Evolutionary conservation across 2,329 filamentous ascomycete genomes (phyloP), one percentile per base, ranked within the genome.

Genomic region (Alternaria brassicicola): DNA sequence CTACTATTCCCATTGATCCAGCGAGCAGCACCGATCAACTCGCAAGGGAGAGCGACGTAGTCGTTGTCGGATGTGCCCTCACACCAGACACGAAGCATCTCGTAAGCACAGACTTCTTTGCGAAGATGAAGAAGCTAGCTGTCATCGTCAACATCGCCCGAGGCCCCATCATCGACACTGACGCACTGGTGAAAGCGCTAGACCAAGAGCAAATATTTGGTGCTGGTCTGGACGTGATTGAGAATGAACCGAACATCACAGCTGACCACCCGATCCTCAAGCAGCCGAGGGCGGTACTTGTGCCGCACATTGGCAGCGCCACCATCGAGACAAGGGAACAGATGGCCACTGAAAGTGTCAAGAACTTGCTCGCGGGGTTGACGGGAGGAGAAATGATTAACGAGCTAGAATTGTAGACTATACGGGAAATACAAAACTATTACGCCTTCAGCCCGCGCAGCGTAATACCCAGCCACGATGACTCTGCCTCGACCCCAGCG

Each of bases 291-390:
- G 80, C 78, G 31, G 83, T 87, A 64, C 68, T 87, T 57, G 71
- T 86, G 51, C 85, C 85, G 43, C 85, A 87, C 66, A 84, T 87
- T 63, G 85, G 85, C 3, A 86, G 84, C 1, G 81, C 79, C 49
- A 86, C 84, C 3, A 82, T 81, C 65, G 84, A 86, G 73, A 86
- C 84, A 5, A 82, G 86, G 45, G 67, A 80, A 66, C 82, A 85
- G 51, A 87, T 87, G 85, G 85, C 86, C 68, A 70, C 83, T 45
- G 73, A 86, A 62, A 84, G 85, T 23, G 66, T 87, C 64, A 78
- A 82, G 54, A 87, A 87, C 64, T 57, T 88, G 66, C 45, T 75
- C n/a, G 71, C 72, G 1, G 71, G 71, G 0, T 21, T 74, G 47
- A 52, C 35, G 8, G 70, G 65, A 6, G 64, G 61, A n/a, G 45